phyloP scores from a whole-genome alignment of 352 stramenopile genomes.

The Phytopythium chamaehyphon region DNA sequence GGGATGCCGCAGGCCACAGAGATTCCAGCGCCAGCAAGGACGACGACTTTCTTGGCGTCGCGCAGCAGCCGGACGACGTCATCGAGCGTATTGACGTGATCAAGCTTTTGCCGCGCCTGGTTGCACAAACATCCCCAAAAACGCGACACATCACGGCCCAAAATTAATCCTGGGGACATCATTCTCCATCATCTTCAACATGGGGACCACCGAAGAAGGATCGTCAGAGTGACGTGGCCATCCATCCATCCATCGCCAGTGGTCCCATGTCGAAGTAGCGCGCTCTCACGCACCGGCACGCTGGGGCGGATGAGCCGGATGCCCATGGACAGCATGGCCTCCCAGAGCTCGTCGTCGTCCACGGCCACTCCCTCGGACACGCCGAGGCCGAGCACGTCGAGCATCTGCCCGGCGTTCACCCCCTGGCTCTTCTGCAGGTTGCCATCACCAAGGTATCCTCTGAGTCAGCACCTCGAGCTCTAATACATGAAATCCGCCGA shows the following conservation, averaged over 20 bases:
- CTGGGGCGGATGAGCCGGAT: slow-evolving; percentile 72
- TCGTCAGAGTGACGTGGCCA: too few species aligned
- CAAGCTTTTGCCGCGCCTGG: slow-evolving; percentile 43
- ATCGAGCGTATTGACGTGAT: slow-evolving; percentile 59
- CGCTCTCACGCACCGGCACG: slow-evolving; percentile 34
- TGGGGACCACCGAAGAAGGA: neutral
- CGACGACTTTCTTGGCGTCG: slow-evolving; percentile 86
- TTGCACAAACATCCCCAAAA: slow-evolving; percentile 11
- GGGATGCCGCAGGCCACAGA: slow-evolving; percentile 97
- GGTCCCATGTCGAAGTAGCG: neutral
- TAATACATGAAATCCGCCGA: neutral
- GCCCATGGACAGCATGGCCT: slow-evolving; percentile 83
- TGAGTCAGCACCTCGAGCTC: neutral
- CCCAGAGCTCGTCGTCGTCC: slow-evolving; percentile 81
- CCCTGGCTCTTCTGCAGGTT: slow-evolving; percentile 50
- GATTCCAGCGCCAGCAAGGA: slow-evolving; percentile 94
- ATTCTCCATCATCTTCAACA: slow-evolving; percentile 5
- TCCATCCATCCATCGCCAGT: neutral
- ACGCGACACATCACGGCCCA: neutral
- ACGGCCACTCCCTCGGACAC: slow-evolving; percentile 74
- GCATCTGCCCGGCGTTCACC: slow-evolving; percentile 58
- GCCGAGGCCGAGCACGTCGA: slow-evolving; percentile 71
- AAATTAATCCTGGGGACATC: slow-evolving; percentile 1
- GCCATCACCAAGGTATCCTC: too few species aligned
- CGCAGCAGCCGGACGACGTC: slow-evolving; percentile 73